Conservation (phyloP, 2,329 filamentous ascomycete genomes). For the Ophiostoma tasmaniense region DNA sequence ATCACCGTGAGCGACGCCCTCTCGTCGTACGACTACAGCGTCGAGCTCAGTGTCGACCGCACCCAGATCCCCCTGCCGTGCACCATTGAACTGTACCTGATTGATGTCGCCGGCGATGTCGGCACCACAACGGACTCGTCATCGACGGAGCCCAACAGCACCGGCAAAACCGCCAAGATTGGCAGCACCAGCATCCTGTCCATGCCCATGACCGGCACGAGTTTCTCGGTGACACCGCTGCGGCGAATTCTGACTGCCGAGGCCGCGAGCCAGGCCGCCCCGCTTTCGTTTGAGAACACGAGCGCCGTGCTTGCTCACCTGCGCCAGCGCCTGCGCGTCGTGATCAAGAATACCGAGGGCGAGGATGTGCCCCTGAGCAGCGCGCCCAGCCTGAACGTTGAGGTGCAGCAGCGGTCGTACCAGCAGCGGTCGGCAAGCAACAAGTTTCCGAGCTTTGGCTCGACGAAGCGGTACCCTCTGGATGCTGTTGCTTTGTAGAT, state of each 20-base stretch:
- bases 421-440: conserved; percentile 15
- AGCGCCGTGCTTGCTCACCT: conserved; percentile 30
- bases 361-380: conserved; percentile 22
- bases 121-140: neutral
- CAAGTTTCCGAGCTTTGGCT: conserved; percentile 24
- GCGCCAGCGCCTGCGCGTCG: conserved; percentile 19
- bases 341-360: conserved; percentile 27
- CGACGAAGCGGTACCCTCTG: neutral
- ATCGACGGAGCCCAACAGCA: neutral
- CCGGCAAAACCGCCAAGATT: conserved; percentile 14
- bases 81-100: conserved; percentile 29
- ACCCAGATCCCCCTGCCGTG: conserved; percentile 31
- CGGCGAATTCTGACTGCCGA: conserved; percentile 16
- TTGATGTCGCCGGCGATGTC: neutral
- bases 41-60: conserved; percentile 31
- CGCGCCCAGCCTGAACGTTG: conserved; percentile 32
- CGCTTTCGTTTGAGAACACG: neutral
- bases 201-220: conserved; percentile 30
- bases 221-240: conserved; percentile 30
- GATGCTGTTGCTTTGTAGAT: neutral
- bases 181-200: conserved; percentile 30
- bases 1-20: neutral
- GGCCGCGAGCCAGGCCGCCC: neutral
- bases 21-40: conserved; percentile 28
- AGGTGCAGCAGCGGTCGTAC: conserved; percentile 28